Percentiles rank a stretch among this genome's conserved stretches.
Conservation (phyloP, 2,329 filamentous ascomycete species). For the Pseudocercospora eumusae region DNA sequence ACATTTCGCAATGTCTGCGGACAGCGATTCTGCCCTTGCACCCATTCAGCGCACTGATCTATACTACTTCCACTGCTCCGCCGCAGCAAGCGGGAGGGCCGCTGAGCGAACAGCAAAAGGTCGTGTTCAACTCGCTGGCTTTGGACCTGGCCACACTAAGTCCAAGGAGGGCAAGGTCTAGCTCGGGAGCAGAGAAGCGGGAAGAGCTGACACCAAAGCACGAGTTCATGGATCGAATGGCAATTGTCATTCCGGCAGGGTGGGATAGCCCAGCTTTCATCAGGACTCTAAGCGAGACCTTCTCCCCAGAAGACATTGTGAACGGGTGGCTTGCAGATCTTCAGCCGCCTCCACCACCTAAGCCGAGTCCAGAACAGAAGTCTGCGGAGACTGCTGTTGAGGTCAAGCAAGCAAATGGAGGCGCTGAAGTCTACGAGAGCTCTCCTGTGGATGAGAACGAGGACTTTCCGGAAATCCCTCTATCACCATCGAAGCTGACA, state of each 20-base stretch:
- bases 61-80: conserved; percentile 43
- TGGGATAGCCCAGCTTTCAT: conserved; percentile 99
- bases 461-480: conserved; percentile 17
- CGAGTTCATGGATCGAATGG: conserved; percentile 63
- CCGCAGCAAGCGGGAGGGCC: conserved; percentile 36
- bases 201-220: conserved; percentile 68
- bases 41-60: conserved; percentile 59
- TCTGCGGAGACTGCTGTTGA: conserved; percentile 17
- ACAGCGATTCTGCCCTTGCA: conserved; percentile 75
- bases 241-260: conserved; percentile 90
- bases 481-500: conserved; percentile 30
- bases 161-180: conserved; percentile 56
- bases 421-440: conserved; percentile 34
- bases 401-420: conserved; percentile 29
- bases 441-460: conserved; percentile 32
- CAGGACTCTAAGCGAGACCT: conserved; percentile 82
- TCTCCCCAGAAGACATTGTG: conserved; percentile 85
- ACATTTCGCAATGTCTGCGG: conserved; percentile 87
- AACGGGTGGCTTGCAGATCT: conserved; percentile 65
- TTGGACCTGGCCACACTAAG: conserved; percentile 36
- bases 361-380: conserved; percentile 32
- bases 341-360: conserved; percentile 57
- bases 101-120: conserved; percentile 59
- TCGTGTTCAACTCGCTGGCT: conserved; percentile 81
- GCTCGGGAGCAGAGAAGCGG: conserved; percentile 28